A percentile compares a stretch with the other conserved stretches of the same genome.
Conservation (phyloP, 768 basidiomycete genomes). For the Sporobolomyces phaffii region DNA sequence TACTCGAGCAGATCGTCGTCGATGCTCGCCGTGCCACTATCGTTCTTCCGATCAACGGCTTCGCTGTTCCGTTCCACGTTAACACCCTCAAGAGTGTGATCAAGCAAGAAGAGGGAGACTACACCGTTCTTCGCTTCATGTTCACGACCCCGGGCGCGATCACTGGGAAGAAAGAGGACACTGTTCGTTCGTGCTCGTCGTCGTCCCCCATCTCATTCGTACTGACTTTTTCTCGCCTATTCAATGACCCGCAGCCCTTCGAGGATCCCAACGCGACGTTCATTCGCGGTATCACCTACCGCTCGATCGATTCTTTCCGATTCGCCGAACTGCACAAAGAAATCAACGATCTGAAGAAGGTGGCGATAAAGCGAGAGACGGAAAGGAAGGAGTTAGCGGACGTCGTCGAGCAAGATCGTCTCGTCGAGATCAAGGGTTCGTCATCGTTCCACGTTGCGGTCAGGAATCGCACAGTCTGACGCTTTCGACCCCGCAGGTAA, state of each 20-base stretch:
- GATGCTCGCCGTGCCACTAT: conserved; percentile 87
- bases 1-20: conserved; percentile 64
- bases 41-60: conserved; percentile 86
- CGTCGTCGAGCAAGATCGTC: conserved; percentile 86
- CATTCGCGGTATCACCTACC: conserved; percentile 88
- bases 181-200: conserved; percentile 52
- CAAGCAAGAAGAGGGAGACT: conserved; percentile 94
- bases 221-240: background rate
- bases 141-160: conserved; percentile 98
- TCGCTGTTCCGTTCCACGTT: conserved; percentile 94
- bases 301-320: conserved; percentile 79
- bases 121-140: conserved; percentile 89
- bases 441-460: too few relatives aligned
- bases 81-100: conserved; percentile 96
- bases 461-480: too few relatives aligned
- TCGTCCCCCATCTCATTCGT: background rate
- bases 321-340: conserved; percentile 83
- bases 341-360: conserved; percentile 92
- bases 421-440: conserved; percentile 75
- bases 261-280: conserved; percentile 96
- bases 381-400: conserved; percentile 98
- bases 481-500: conserved; percentile 46
- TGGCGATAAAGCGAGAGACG: conserved; percentile 91
- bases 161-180: conserved; percentile 97
- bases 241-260: conserved; percentile 60